These are phyloP conservation scores for Hysterium pulicare DNA, from an alignment of 2,329 filamentous ascomycete species.

Conservation along the genomic window DNA sequence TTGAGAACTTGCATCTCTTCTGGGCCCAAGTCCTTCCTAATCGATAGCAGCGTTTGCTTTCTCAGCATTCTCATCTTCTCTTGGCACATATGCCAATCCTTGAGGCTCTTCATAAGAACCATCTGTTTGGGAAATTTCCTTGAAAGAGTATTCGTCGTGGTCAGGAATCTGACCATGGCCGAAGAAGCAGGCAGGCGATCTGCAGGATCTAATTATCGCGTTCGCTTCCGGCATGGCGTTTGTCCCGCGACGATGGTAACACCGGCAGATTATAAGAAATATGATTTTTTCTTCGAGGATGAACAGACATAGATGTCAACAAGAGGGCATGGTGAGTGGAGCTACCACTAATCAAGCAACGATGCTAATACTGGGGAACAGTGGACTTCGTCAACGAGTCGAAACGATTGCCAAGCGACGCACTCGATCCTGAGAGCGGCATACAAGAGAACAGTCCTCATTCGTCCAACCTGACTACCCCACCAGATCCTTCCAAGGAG, in stretches of 20 bases:
- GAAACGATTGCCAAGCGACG: constrained; percentile 10
- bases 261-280: constrained; percentile 21
- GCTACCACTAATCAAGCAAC: background rate
- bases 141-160: too few species aligned
- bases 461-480: background rate
- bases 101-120: too few species aligned
- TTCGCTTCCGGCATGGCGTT: constrained; percentile 19
- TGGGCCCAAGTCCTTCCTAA: too few species aligned
- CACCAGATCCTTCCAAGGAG: background rate
- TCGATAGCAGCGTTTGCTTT: too few species aligned
- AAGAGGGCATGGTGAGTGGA: constrained; percentile 12
- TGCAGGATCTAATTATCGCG: constrained; percentile 12
- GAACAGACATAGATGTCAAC: constrained; percentile 15
- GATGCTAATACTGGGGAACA: constrained; percentile 1
- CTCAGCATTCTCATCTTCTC: too few species aligned
- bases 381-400: constrained; percentile 20
- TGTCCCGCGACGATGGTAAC: constrained; percentile 15
- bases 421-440: constrained; percentile 3
- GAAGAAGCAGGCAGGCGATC: too few species aligned
- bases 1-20: too few species aligned
- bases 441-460: constrained; percentile 2
- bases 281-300: constrained; percentile 20
- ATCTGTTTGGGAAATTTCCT: too few species aligned
- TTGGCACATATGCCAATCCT: too few species aligned
- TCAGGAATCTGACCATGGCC: too few species aligned